Base-by-base conservation (phyloP, 2,329 filamentous ascomycete species). In the Zymoseptoria passerinii region DNA sequence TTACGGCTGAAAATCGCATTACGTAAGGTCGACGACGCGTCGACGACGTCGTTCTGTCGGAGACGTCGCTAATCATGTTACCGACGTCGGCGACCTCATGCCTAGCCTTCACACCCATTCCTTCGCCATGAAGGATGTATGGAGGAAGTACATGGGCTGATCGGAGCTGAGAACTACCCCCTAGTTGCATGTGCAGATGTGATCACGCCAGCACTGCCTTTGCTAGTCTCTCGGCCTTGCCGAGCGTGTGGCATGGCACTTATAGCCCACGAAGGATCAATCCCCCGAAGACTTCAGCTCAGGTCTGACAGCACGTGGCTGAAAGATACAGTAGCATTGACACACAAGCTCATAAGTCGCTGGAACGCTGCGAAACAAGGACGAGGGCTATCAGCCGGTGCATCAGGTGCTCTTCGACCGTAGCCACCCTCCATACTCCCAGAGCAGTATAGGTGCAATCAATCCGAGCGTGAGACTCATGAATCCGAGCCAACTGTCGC, bases 401-500 rank as follows among this genome's bases (percentile, higher is more conserved):
- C 65, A 63, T 49, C 64, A 66, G 23, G 62, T 65, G 54, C 63
- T 66, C 56, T 59, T 63, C 4, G 58, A 58, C 19, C 65, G 52
- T 16, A 63, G 48, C 58, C 53, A 61, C 28, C 48, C 51, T n/a
- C 63, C 61, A 57, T 61, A 65, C 9, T 54, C 58, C 65, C 63
- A 66, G 16, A 67, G 51, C 49, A 65, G 18, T 13, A 67, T 49
- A n/a, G 65, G 64, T 19, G 58, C 61, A 6, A 59, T 52, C 8
- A 62, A 53, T 2, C 60, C 63, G 28, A 67, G 20, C 3, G 58
- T 57, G 50, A 64, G 52, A 23, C 53, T 57, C 8, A 65, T 57
- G n/a, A 67, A 65, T 1, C 55, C 66, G 29, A 67, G 52, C 20
- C 66, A n/a, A 13, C 56, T 62, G 57, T 75, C 76, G 44, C 71